Base-by-base conservation (phyloP, 805 yeast genomes). In the Wickerhamomyces strasburgensis region DNA sequence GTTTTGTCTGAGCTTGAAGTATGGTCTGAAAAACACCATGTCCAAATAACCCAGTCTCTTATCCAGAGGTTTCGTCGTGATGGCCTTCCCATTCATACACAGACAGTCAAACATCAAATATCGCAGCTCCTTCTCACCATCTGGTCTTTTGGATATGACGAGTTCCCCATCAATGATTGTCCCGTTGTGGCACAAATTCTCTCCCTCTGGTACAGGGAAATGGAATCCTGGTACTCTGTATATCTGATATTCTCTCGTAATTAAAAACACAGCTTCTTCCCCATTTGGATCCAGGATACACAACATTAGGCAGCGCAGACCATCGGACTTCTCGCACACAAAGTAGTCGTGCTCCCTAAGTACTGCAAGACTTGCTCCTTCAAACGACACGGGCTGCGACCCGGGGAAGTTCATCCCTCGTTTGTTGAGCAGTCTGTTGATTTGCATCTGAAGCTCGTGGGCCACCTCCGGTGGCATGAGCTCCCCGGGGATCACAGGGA, bases 291-390 rank as follows among this genome's bases (percentile, higher is more conserved):
- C 82, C 46, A 75, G 64, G 6, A 74, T 62, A 19, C 84, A 61
- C 35, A 83, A 71, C 68, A 93, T 67, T 37, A 93, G 64, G 40
- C 94, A 87, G 36, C 99, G 68, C 33, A 90, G 65, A 0, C 99
- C 99, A 61, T 93, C 98, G 0, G 93, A 77, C 57, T 93, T 93
- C 54, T 93, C 99, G 64, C 98, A 94, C 0, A 93, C 98, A 48
- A 79, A 80, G 56, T 89, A 93, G 52, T 94, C 98, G 40, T 80
- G 78, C 3, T 70, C 62, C 54, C 72, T 56, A 33, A 93, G 64
- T 24, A 78, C 75, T 32, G 76, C 75, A 17, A 93, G 66, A 61
- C 90, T 96, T 24, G 70, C 65, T 38, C 86, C 69, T 29, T 84
- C 80, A 56, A 93, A 89, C 18, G 96, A 85, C 3, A 90, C 85